Evolutionary conservation across 2,329 filamentous ascomycete species (phyloP), one percentile per base, ranked within the genome.

Genomic region (Botrytis squamosa): DNA sequence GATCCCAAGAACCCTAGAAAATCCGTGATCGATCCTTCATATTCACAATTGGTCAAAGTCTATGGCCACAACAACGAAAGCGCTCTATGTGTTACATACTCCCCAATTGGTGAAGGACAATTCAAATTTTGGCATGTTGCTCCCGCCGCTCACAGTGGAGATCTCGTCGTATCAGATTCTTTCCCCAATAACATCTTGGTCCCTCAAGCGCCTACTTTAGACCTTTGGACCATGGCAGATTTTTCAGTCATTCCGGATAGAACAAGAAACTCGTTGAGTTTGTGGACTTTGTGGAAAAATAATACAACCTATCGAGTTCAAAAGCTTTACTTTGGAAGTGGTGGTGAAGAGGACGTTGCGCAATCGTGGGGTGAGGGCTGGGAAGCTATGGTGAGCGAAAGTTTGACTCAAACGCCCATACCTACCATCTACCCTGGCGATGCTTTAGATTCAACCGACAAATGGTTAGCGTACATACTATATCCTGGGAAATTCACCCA

Each of bases 121-220:
- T 98, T 99, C 86, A 98, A 97, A 82, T 95, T 99, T 81, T 99
- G 95, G 93, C 87, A 85, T 76, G 83, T 90, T n/a, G 88, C 89
- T 71, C 88, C 92, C 0, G 68, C 40, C 29, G 88, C 90, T 77
- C 88, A 91, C 71, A 88, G 88, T 77, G 77, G 83, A 76, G 85
- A 84, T 3, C 81, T 94, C 33, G 86, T 90, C 14, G 85, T 97
- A 22, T 88, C 90, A 75, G 93, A 97, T 78, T 84, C 93, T 36
- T 94, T 93, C 77, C 88, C 92, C 0, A 85, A 87, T 18, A 80
- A 87, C 20, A 85, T 96, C 46, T 86, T 91, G 40, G 92, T 94
- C 1, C 88, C 89, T 74, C 90, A 86, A 80, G 91, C 89, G 76
- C 92, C 90, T 63, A 91, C 87, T 78, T 92, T 90, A 77, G 92